Base-by-base conservation (phyloP, 108 stramenopile species). In the Pseudonitzschia delicatissima region DNA sequence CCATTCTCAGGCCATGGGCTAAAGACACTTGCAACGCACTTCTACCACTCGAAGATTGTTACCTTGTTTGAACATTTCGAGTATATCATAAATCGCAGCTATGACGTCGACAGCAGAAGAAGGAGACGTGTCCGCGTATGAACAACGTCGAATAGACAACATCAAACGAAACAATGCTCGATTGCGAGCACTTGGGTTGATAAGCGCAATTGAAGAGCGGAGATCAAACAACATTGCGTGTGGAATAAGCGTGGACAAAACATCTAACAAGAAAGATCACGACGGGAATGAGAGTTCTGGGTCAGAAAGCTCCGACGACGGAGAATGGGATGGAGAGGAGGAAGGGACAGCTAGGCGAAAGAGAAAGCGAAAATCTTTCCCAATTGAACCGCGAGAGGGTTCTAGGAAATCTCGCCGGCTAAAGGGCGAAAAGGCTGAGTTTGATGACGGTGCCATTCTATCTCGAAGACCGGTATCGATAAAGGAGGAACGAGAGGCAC, bases 91-190 rank as follows among this genome's bases (percentile, higher is more conserved):
- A n/a, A n/a, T n/a, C n/a, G n/a, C n/a, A n/a, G n/a, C n/a, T n/a
- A n/a, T n/a, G n/a, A n/a, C n/a, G n/a, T n/a, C n/a, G n/a, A n/a
- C n/a, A n/a, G n/a, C 20, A 48, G 53, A 27, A 33, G 6, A 55
- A 55, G 20, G 7, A 28, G 20, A 59, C 1, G 36, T 61, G 9
- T 61, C 60, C 37, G 40, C 33, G 25, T 92, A 92, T 59, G 87
- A 92, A 65, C 37, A 52, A 58, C 50, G 49, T 20, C 82, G 87
- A 36, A 79, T 79, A 21, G 66, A 68, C 12, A 94, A 94, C 59
- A 89, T 94, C 47, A 82, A 86, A 52, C 73, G 81, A 31, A 91
- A 94, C 74, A 91, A 94, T 72, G 81, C 81, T 51, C 69, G 80
- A 23, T 71, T 94, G 47, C 20, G 71, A 25, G 53, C 51, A 2